Evolutionary conservation across 1,284 basidiomycete genomes (phyloP), one percentile per base, ranked within the genome.

Genomic region (Tetrapyrgos nigripes): DNA sequence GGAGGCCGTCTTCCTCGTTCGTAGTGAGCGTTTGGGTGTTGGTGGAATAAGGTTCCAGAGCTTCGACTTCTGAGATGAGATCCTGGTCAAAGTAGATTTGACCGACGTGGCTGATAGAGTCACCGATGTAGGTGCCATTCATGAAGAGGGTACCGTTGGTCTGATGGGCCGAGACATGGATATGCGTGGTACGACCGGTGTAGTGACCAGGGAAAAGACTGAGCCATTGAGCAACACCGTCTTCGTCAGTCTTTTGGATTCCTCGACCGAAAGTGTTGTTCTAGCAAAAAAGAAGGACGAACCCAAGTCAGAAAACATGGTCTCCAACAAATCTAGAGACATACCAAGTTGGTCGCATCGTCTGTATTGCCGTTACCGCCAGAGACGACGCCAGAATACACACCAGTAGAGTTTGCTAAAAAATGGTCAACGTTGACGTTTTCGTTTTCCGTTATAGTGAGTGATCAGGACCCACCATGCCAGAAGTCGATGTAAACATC

Each of bases 71-170:
- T 37, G 26, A 57, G 23, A 63, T 66, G 28, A 65, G 47, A 35
- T 60, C 50, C 53, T 62, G 60, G 54, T 65, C 64, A 26, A 59
- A 62, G 59, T 64, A 65, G 19, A 65, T n/a, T 55, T 67, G 65
- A 13, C 64, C 64, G 53, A 67, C 61, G 62, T 65, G 64, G 21
- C 50, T 46, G 24, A 64, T 60, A 45, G 54, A 62, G 5, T 49
- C 58, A 40, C 55, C 59, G 54, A 46, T 44, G 55, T 54, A 43
- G 28, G 60, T 62, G 28, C 62, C 62, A 48, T 65, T 65, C 4
- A 19, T 26, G 50, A 52, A 51, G 23, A 55, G 27, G 10, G 61
- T 63, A 29, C 59, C 53, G 24, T 65, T 58, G 17, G 37, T 40
- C 13, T 47, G 49, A 49, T 66, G 58, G n/a, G 62, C 59, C 21